A percentile compares a stretch with the other conserved stretches of the same genome.
These are phyloP conservation scores for Evansstolkia leycettana DNA, from an alignment of 495 filamentous ascomycete genomes.

Conservation along the genomic window DNA sequence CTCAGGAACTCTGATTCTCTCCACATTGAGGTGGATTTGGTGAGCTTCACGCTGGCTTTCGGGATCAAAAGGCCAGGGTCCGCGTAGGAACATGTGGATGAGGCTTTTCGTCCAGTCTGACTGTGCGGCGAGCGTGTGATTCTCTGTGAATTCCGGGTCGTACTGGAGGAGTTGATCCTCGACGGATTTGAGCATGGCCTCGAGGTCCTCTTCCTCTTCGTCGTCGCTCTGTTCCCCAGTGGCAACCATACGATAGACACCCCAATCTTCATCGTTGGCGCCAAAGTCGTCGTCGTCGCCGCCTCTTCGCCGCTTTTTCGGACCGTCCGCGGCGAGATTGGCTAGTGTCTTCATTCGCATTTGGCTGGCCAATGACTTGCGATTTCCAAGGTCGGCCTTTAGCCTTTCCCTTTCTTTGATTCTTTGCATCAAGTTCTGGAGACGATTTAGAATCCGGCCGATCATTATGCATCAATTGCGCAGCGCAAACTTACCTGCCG, in stretches of 20 bases:
- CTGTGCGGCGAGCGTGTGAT: conserved; percentile 83
- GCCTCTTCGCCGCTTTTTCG: conserved; percentile 71
- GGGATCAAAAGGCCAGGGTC: conserved; percentile 73
- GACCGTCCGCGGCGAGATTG: conserved; percentile 84
- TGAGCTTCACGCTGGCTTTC: conserved; percentile 69
- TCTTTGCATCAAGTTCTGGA: conserved; percentile 56
- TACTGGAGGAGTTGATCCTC: conserved; percentile 77
- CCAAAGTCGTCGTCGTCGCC: conserved; percentile 85
- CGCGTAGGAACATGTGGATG: conserved; percentile 78
- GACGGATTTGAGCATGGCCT: conserved; percentile 52
- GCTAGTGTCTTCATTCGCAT: conserved; percentile 98
- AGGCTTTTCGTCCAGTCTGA: conserved; percentile 87
- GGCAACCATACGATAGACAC: conserved; percentile 84
- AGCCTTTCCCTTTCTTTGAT: conserved; percentile 90
- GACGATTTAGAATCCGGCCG: too few species aligned
- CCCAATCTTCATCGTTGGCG: conserved; percentile 96
- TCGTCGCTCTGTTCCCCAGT: conserved; percentile 65
- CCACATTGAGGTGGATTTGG: conserved; percentile 90
- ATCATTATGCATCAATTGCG: background rate
- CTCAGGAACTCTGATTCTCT: conserved; percentile 92
- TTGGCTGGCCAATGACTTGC: conserved; percentile 88
- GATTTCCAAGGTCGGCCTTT: conserved; percentile 85
- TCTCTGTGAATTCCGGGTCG: conserved; percentile 78
- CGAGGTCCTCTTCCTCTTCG: conserved; percentile 78
- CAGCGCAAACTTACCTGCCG: conserved; percentile 39